Conservation (phyloP, 768 basidiomycete genomes). For the Suillus tomentosus region DNA sequence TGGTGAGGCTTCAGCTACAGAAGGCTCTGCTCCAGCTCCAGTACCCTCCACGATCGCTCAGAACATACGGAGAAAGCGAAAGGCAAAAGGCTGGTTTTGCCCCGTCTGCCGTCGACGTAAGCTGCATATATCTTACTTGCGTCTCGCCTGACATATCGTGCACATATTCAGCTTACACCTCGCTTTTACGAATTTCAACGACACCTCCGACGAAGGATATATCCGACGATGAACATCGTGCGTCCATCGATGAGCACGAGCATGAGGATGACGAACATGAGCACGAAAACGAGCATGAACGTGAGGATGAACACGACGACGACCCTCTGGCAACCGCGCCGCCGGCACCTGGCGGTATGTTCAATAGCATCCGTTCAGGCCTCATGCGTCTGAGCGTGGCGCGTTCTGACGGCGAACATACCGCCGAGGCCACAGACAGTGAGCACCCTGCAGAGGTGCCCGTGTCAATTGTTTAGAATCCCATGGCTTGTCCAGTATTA, state of each 20-base stretch:
- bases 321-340: conserved; percentile 17
- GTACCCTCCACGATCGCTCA: conserved; percentile 30
- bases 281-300: conserved; percentile 20
- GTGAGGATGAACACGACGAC: conserved; percentile 10
- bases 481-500: not conserved
- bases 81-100: conserved; percentile 97
- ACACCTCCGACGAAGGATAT: conserved; percentile 51
- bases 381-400: conserved; percentile 26
- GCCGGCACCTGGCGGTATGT: conserved; percentile 21
- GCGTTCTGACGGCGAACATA: conserved; percentile 22
- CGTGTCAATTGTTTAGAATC: conserved; percentile 1
- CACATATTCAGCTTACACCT: conserved; percentile 71
- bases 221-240: conserved; percentile 32
- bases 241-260: conserved; percentile 31
- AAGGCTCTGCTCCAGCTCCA: conserved; percentile 15
- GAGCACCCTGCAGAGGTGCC: conserved; percentile 24
- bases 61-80: conserved; percentile 75
- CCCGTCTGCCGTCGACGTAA: conserved; percentile 93
- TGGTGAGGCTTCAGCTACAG: conserved; percentile 22
- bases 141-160: conserved; percentile 9
- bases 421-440: conserved; percentile 25
- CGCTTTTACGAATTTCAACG: conserved; percentile 80
- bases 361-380: conserved; percentile 28
- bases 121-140: conserved; percentile 32
- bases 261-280: conserved; percentile 20